A percentile compares a stretch with the other conserved stretches of the same genome.
Evolutionary conservation across 2,329 filamentous ascomycete species (phyloP).

Genomic region (Pseudogymnoascus sp.): DNA sequence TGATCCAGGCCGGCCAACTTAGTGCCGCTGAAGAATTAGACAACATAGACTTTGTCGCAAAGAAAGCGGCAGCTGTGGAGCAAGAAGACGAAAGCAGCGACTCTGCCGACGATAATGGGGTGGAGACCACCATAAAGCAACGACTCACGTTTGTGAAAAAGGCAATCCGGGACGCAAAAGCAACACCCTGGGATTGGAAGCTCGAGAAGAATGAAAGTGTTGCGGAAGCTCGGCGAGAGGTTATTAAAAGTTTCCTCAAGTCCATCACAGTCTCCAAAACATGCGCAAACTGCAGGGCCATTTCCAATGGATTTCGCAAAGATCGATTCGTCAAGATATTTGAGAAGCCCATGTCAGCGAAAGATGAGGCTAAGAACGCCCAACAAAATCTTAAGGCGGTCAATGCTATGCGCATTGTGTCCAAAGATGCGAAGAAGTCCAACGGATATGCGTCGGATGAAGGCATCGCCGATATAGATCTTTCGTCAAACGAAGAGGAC

Average conservation of each 20-base stretch:
- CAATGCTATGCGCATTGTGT: slow-evolving; percentile 30
- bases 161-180: slow-evolving; percentile 53
- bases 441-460: slow-evolving; percentile 49
- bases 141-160: slow-evolving; percentile 64
- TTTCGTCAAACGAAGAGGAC: slow-evolving; percentile 41
- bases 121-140: slow-evolving; percentile 44
- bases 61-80: slow-evolving; percentile 15
- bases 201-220: slow-evolving; percentile 73
- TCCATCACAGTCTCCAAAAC: slow-evolving; percentile 62
- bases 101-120: slow-evolving; percentile 30
- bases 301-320: slow-evolving; percentile 79
- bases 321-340: slow-evolving; percentile 93
- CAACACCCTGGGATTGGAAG: slow-evolving; percentile 36
- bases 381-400: slow-evolving; percentile 50
- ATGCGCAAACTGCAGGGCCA: slow-evolving; percentile 60
- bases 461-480: slow-evolving; percentile 59
- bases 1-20: slow-evolving; percentile 78
- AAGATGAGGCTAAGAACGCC: slow-evolving; percentile 72
- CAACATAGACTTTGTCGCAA: slow-evolving; percentile 22
- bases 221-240: slow-evolving; percentile 63
- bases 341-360: slow-evolving; percentile 66
- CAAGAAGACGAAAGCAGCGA: slow-evolving; percentile 21
- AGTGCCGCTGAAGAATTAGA: slow-evolving; percentile 52
- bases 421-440: slow-evolving; percentile 36
- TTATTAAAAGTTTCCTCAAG: slow-evolving; percentile 76